Conservation (phyloP, 129 eudicot species). For the Flaveria ramosissima region DNA sequence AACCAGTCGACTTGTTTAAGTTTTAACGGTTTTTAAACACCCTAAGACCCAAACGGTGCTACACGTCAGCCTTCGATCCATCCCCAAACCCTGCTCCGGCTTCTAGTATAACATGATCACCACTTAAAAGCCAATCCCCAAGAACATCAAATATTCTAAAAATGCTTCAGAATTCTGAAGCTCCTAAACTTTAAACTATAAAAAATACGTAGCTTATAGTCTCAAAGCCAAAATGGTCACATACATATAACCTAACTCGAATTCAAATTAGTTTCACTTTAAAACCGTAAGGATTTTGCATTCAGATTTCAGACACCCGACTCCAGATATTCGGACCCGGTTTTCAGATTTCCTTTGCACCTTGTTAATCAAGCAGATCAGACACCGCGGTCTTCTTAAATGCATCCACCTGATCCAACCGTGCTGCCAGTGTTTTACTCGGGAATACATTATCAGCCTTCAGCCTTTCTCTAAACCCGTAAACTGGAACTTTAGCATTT, state of each 20-base stretch:
- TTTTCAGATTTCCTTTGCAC: background rate
- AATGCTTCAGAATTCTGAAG: background rate
- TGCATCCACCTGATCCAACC: conserved; percentile 54
- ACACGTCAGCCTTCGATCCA: background rate
- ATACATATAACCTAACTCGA: background rate
- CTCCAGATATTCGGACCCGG: background rate
- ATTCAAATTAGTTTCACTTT: no score
- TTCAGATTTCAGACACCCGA: background rate
- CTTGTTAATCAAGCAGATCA: conserved; percentile 64
- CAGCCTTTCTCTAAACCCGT: conserved; percentile 79
- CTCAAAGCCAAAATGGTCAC: background rate
- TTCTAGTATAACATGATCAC: background rate
- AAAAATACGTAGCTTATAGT: background rate
- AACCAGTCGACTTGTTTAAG: no score
- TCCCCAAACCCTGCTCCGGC: background rate
- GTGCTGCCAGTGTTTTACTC: conserved; percentile 37
- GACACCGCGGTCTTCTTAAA: conserved; percentile 61
- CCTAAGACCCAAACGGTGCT: background rate
- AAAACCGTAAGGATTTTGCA: background rate
- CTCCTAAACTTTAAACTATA: conserved; percentile 1
- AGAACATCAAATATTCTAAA: background rate
- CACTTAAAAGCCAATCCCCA: background rate
- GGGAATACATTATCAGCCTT: conserved; percentile 76
- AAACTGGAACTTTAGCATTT: conserved; percentile 62
- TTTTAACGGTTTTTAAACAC: no score